Evolutionary conservation across 202 grass and related monocot species (phyloP).

Genomic region (Digitaria exilis): DNA sequence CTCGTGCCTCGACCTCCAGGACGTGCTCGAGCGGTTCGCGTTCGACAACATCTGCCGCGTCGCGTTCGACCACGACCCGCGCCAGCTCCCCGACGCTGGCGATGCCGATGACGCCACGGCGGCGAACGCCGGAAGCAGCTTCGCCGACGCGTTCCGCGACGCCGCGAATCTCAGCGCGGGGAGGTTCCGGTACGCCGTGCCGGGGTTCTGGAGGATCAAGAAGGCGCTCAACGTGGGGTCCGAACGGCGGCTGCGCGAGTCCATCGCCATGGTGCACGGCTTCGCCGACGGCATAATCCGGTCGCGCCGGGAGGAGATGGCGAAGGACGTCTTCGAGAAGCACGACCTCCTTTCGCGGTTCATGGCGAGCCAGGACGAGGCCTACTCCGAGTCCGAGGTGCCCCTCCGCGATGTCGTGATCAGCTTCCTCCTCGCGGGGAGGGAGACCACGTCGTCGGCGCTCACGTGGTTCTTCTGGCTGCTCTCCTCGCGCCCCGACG

Average conservation of each 20-base stretch:
- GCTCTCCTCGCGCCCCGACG: slow-evolving; percentile 62
- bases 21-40: slow-evolving; percentile 71
- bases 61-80: slow-evolving; percentile 69
- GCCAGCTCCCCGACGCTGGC: slow-evolving; percentile 28
- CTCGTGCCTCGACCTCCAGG: slow-evolving; percentile 56
- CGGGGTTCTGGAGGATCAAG: slow-evolving; percentile 60
- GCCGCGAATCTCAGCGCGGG: slow-evolving; percentile 53
- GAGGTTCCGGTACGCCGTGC: slow-evolving; percentile 69
- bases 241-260: slow-evolving; percentile 60
- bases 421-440: slow-evolving; percentile 73
- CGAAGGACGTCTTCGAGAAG: slow-evolving; percentile 32
- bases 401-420: slow-evolving; percentile 82
- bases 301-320: slow-evolving; percentile 54
- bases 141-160: slow-evolving; percentile 70
- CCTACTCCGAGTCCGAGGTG: slow-evolving; percentile 51
- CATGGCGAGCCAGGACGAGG: slow-evolving; percentile 50
- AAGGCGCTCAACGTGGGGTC: slow-evolving; percentile 61
- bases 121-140: slow-evolving; percentile 30
- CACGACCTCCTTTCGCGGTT: slow-evolving; percentile 73
- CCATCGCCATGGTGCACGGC: slow-evolving; percentile 57
- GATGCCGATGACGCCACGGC: background rate
- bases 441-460: slow-evolving; percentile 74
- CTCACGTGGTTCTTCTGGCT: slow-evolving; percentile 94
- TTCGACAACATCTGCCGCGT: slow-evolving; percentile 90
- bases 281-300: slow-evolving; percentile 63